Evolutionary conservation across 2,329 filamentous ascomycete species (phyloP).

Genomic region (Microascus cirrosus): DNA sequence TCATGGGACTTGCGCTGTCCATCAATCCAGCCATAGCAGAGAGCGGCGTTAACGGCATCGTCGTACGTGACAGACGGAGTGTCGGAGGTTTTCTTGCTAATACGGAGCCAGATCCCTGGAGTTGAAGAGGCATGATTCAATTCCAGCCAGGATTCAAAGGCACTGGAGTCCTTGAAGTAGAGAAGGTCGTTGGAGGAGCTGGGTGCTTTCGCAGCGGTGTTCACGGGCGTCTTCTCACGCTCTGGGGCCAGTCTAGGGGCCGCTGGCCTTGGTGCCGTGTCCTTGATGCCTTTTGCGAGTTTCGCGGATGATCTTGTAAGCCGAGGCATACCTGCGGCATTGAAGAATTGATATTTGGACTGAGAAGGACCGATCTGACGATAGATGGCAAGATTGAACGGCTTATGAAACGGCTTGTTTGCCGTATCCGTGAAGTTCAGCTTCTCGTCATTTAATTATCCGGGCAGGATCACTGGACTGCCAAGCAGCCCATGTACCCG

Average conservation of each 20-base stretch:
- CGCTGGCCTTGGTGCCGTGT: background rate
- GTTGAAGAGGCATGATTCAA: slow-evolving; percentile 16
- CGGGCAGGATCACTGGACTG: background rate
- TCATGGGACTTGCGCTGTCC: slow-evolving; percentile 36
- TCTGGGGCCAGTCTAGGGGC: background rate
- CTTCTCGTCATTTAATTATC: background rate
- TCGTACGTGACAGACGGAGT: slow-evolving; percentile 32
- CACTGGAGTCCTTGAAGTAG: slow-evolving; percentile 15
- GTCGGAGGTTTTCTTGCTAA: slow-evolving; percentile 33
- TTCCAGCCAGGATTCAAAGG: slow-evolving; percentile 27
- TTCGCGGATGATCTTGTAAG: background rate
- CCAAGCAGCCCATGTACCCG: background rate
- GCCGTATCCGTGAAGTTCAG: background rate
- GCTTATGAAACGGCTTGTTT: background rate
- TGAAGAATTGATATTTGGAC: background rate
- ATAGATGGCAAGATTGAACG: background rate
- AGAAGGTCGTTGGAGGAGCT: slow-evolving; percentile 9
- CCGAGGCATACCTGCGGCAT: background rate
- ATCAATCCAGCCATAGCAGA: slow-evolving; percentile 55
- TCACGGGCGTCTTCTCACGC: background rate
- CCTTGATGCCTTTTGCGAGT: background rate
- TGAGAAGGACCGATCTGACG: background rate
- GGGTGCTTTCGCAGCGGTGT: no score
- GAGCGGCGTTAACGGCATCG: slow-evolving; percentile 42
- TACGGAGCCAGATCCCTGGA: slow-evolving; percentile 31